Base-by-base conservation (phyloP, 106 monocot genomes). In the Gastrodia elata region DNA sequence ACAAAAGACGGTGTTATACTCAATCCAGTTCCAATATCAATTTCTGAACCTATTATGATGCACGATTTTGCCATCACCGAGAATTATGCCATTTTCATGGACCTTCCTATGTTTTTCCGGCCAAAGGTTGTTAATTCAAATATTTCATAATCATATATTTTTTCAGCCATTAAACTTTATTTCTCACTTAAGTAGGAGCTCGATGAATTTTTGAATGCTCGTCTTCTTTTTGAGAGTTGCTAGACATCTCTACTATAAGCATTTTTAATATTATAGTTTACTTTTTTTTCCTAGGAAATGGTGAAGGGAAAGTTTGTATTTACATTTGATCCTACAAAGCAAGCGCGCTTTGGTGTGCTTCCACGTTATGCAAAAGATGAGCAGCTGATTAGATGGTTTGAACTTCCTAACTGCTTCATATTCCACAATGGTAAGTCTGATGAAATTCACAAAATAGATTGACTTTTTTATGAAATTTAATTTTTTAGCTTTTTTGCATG, bases 1-100 rank as follows among this genome's bases (percentile, higher is more conserved):
- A 88, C 85, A 9, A 94, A 91, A 72, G 94, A 88, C 57, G 91
- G 94, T 40, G 64, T 68, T 6, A 91, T 94, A 82, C 75, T 81
- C 15, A 88, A 94, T 84, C 91, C 94, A 4, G 94, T 94, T 10
- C 91, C 86, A 59, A 88, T 94, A 74, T 91, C 88, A 39, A 84
- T 94, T 80, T 64, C 91, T 24, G 86, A 74, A 2, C 84, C 94
- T 65, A 80, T 91, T 26, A 91, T 94, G 94, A 94, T 94, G 84
- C 94, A 94, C 80, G 94, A 94, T 73, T 94, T 94, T 83, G 94
- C 94, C 28, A 91, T 94, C 78, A 94, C 94, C 32, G 88, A 94
- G 64, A 94, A 94, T 43, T 94, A 88, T 81, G 85, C 91, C 36
- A 82, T 94, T 71, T 91, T 94, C 77, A 91, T 94, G 94, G 94